Conservation (phyloP, 495 filamentous ascomycete genomes). For the Evernia prunastri region DNA sequence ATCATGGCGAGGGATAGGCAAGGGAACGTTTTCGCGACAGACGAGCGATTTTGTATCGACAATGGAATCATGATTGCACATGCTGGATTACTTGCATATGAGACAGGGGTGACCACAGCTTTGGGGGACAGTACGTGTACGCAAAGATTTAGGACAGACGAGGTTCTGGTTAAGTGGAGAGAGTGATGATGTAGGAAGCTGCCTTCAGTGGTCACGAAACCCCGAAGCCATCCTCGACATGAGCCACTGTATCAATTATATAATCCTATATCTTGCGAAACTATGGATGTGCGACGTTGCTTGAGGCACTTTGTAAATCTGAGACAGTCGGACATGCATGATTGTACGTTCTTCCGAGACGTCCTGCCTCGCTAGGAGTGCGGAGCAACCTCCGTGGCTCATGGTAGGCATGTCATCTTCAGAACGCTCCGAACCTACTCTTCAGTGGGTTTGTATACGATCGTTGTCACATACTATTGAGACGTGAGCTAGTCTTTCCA, state of each 20-base stretch:
- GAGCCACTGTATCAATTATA: neutral
- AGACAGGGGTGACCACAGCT: slow-evolving; percentile 66
- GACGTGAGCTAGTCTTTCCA: slow-evolving; percentile 21
- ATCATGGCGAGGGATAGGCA: slow-evolving; percentile 87
- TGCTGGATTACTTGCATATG: slow-evolving; percentile 79
- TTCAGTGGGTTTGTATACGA: slow-evolving; percentile 88
- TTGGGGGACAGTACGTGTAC: slow-evolving; percentile 84
- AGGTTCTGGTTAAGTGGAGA: slow-evolving; percentile 88
- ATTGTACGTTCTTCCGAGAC: neutral
- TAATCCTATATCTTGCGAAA: neutral
- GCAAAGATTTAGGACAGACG: slow-evolving; percentile 91
- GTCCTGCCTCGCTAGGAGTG: neutral
- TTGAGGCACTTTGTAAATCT: neutral
- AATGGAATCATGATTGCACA: slow-evolving; percentile 99
- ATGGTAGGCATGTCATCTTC: neutral
- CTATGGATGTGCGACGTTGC: neutral
- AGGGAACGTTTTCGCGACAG: slow-evolving; percentile 87
- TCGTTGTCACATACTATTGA: slow-evolving; percentile 86
- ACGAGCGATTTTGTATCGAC: slow-evolving; percentile 97
- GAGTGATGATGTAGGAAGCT: slow-evolving; percentile 40
- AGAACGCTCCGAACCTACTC: slow-evolving; percentile 22
- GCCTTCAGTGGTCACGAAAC: neutral
- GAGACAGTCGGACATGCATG: neutral
- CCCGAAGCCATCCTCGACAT: neutral
- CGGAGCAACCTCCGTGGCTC: neutral